Percentiles rank a stretch among this genome's conserved stretches.
Conservation (phyloP, 2,329 filamentous ascomycete genomes). For the Colletotrichum sp. region DNA sequence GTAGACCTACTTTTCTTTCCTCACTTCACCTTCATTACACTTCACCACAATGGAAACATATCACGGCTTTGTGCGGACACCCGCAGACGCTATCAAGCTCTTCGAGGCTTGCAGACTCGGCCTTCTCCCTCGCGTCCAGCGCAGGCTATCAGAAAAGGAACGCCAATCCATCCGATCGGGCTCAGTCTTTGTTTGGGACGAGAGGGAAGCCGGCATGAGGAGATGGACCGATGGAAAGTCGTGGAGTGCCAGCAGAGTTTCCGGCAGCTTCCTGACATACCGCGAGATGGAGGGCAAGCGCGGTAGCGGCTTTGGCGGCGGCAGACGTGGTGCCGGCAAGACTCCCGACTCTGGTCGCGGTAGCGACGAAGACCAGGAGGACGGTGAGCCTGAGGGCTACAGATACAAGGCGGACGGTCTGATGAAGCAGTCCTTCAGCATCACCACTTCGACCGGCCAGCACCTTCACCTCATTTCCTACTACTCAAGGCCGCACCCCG, state of each 20-base stretch:
- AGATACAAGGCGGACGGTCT: slow-evolving; percentile 95
- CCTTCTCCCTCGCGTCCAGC: slow-evolving; percentile 87
- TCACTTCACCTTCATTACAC: slow-evolving; percentile 10
- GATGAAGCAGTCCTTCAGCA: slow-evolving; percentile 99
- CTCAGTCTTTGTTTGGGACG: slow-evolving; percentile 99
- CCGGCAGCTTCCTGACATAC: slow-evolving; percentile 96
- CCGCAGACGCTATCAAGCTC: slow-evolving; percentile 95
- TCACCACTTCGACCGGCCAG: slow-evolving; percentile 86
- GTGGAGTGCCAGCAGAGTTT: slow-evolving; percentile 97
- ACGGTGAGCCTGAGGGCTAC: slow-evolving; percentile 87
- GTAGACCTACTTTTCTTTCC: slow-evolving; percentile 11
- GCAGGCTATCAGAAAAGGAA: slow-evolving; percentile 94
- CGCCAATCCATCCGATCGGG: slow-evolving; percentile 94
- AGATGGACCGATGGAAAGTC: slow-evolving; percentile 99
- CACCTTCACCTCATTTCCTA: slow-evolving; percentile 98
- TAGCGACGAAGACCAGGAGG: slow-evolving; percentile 86
- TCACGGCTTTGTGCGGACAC: slow-evolving; percentile 92
- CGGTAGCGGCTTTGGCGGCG: slow-evolving; percentile 73
- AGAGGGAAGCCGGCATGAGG: slow-evolving; percentile 96
- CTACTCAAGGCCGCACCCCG: slow-evolving; percentile 81
- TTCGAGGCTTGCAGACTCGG: slow-evolving; percentile 96
- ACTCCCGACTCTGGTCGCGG: slow-evolving; percentile 82
- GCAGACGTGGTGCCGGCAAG: slow-evolving; percentile 68
- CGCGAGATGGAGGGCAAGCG: slow-evolving; percentile 99
- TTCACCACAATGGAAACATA: slow-evolving; percentile 88